These are phyloP conservation scores for Opeltia flavorubescens DNA, from an alignment of 495 filamentous ascomycete species.

Conservation along the genomic window DNA sequence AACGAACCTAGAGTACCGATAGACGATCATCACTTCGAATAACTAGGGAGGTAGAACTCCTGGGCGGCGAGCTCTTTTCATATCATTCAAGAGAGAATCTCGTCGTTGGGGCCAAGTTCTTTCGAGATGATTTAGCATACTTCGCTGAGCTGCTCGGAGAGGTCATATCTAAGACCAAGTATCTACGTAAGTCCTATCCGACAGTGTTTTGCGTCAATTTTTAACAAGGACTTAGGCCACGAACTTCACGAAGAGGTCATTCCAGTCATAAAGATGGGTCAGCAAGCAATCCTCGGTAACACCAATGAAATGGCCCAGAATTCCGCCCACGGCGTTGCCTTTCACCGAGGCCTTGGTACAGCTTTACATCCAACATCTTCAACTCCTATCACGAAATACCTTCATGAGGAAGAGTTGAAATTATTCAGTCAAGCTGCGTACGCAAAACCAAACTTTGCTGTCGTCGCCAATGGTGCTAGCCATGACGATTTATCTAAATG, in stretches of 20 bases:
- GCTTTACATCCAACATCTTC: slow-evolving; percentile 55
- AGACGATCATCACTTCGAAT: slow-evolving; percentile 82
- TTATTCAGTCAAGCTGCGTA: slow-evolving; percentile 65
- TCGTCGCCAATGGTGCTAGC: slow-evolving; percentile 78
- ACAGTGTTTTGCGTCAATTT: slow-evolving; percentile 3
- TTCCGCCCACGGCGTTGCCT: slow-evolving; percentile 76
- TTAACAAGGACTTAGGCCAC: slow-evolving; percentile 41
- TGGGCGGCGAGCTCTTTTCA: slow-evolving; percentile 72
- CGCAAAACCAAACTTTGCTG: slow-evolving; percentile 74
- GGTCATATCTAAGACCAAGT: slow-evolving; percentile 76
- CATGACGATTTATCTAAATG: slow-evolving; percentile 71
- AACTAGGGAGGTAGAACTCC: slow-evolving; percentile 82
- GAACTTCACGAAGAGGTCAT: slow-evolving; percentile 79
- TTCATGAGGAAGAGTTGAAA: slow-evolving; percentile 54
- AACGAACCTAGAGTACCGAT: slow-evolving; percentile 52
- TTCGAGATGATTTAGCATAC: slow-evolving; percentile 90
- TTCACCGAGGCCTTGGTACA: slow-evolving; percentile 82
- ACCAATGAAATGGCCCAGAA: slow-evolving; percentile 63
- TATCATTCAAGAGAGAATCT: slow-evolving; percentile 88
- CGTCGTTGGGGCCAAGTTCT: slow-evolving; percentile 82
- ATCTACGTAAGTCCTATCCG: slow-evolving; percentile 59
- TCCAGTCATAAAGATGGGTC: slow-evolving; percentile 53
- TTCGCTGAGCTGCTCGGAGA: slow-evolving; percentile 92
- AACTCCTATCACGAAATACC: slow-evolving; percentile 59
- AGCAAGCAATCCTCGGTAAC: slow-evolving; percentile 50